phyloP scores from a whole-genome alignment of 2,329 filamentous ascomycete species.

The Ophiosphaerella korrae region DNA sequence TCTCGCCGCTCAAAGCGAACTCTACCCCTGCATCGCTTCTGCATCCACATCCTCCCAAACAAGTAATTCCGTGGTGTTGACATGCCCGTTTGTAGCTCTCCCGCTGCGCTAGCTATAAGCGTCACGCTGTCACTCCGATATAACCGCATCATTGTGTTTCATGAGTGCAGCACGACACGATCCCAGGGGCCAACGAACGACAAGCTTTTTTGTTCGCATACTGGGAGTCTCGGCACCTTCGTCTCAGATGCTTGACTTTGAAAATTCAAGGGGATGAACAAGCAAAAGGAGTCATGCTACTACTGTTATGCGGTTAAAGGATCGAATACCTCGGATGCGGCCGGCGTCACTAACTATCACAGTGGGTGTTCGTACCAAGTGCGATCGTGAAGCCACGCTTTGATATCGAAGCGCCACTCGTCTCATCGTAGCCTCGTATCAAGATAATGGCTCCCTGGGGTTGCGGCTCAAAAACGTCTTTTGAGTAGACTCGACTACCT shows the following conservation, averaged over 20 bases:
- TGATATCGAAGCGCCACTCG: too few relatives aligned
- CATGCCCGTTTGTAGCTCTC: constrained; percentile 11
- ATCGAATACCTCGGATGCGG: too few relatives aligned
- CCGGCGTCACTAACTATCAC: too few relatives aligned
- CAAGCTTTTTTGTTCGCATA: constrained; percentile 18
- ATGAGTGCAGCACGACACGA: constrained; percentile 17
- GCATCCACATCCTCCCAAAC: constrained; percentile 6
- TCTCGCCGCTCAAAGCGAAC: constrained; percentile 3
- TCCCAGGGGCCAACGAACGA: constrained; percentile 16
- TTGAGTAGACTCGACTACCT: too few relatives aligned
- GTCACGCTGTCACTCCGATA: constrained; percentile 18
- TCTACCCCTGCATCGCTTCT: constrained; percentile 13
- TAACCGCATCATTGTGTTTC: constrained; percentile 23
- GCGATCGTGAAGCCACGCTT: neutral
- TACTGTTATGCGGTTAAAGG: neutral
- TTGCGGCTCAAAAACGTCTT: too few relatives aligned
- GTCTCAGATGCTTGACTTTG: constrained; percentile 17
- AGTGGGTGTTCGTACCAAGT: neutral
- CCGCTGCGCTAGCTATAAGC: constrained; percentile 11
- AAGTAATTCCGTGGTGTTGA: constrained; percentile 4
- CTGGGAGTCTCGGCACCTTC: constrained; percentile 3
- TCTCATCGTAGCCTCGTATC: too few relatives aligned
- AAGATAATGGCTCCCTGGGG: too few relatives aligned
- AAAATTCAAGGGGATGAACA: constrained; percentile 4
- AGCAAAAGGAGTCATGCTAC: constrained; percentile 4